A percentile compares a stretch with the other conserved stretches of the same genome.
Evolutionary conservation across 2,329 filamentous ascomycete species (phyloP).

Genomic region (Epichloe festucae): DNA sequence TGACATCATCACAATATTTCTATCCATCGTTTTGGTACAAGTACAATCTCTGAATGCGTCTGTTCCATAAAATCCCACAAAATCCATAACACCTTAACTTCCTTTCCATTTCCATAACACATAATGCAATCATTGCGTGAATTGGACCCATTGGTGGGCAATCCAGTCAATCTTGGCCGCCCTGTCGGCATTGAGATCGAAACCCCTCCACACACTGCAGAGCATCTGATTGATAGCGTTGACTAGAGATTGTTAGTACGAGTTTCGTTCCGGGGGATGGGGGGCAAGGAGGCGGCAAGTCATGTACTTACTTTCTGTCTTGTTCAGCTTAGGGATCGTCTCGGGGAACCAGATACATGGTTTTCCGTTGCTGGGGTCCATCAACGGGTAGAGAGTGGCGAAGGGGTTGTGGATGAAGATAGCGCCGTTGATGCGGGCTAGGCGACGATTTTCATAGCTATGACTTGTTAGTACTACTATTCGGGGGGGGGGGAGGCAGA

Average conservation of each 20-base stretch:
- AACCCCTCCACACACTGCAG: background rate
- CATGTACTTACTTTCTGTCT: background rate
- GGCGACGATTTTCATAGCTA: background rate
- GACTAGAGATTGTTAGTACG: background rate
- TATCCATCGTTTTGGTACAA: too few species aligned
- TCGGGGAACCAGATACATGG: background rate
- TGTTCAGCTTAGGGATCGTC: background rate
- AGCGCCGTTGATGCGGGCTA: background rate
- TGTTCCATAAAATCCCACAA: too few species aligned
- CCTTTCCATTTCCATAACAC: background rate
- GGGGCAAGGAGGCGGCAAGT: too few species aligned
- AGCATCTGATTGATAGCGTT: background rate
- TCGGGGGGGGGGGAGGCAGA: background rate
- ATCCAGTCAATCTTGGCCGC: background rate
- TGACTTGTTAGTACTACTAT: background rate
- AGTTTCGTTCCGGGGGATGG: background rate
- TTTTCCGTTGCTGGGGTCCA: background rate
- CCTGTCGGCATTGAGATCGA: background rate
- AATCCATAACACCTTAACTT: too few species aligned
- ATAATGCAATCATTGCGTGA: background rate
- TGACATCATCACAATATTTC: too few species aligned
- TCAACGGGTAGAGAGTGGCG: background rate
- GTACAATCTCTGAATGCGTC: too few species aligned
- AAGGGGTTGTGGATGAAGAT: background rate
- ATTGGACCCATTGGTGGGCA: background rate